Evolutionary conservation across 176 grass and related monocot species (phyloP), one percentile per base, ranked within the genome.

Genomic region (Aegilops bicornis): DNA sequence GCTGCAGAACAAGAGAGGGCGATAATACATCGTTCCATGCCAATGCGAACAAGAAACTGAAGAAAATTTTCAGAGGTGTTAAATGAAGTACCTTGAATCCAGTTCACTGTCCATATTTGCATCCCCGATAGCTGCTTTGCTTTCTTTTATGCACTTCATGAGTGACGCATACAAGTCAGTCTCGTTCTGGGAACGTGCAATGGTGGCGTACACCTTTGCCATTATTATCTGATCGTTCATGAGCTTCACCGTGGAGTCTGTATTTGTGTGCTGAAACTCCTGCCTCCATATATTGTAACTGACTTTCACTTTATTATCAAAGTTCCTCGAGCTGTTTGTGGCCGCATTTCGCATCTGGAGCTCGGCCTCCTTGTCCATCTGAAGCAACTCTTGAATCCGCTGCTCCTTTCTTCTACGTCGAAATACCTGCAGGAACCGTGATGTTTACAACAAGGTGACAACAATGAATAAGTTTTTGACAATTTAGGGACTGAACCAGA

Each of bases 161-260:
- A 94, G 90, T 20, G 73, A 89, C 1, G 64, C 31, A 69, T 94
- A 97, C 77, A 94, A 58, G 79, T 90, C 86, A 50, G 82, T 47
- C 69, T 94, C 88, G 10, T 92, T 87, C 83, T 92, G 89, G 48
- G 95, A 94, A 31, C 45, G 76, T 29, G 90, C 92, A 65, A 97
- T 90, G 58, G 76, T 92, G 77, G 95, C 92, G 80, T 97, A 97
- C 69, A 94, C 48, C 56, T 94, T 94, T 33, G 95, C 95, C 90
- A 94, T 97, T 89, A 97, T 94, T 78, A 94, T 91, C 77, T 97
- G 95, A 89, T 94, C 92, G 29, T 78, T 91, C 92, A 97, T 92
- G 74, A 94, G 95, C 79, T 83, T 89, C 50, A 92, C 65, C 30
- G 90, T 86, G 3, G 90, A 92, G 42, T 92, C 92, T 17, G 92